Percentiles rank a stretch among this genome's conserved stretches.
Conservation (phyloP, 768 basidiomycete species). For the Chiua virens region DNA sequence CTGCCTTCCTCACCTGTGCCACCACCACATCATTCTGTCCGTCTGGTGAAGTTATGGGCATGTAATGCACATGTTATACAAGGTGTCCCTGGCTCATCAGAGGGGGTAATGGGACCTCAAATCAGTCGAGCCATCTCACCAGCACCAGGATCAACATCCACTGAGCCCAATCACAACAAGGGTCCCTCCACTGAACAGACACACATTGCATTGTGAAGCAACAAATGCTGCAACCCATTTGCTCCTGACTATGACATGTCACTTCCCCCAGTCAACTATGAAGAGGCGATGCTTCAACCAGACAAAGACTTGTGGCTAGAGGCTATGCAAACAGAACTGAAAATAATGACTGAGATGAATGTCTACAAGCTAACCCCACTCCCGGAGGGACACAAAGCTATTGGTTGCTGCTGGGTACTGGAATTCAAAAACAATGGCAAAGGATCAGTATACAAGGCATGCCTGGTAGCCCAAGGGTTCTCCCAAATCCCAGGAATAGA, state of each 20-base stretch:
- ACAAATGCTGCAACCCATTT: background rate
- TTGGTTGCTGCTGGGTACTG: slow-evolving; percentile 1
- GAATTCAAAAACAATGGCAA: slow-evolving; percentile 1
- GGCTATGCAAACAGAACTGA: background rate
- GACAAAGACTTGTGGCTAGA: background rate
- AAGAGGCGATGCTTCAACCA: background rate
- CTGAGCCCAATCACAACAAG: too few species aligned
- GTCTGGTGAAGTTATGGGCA: too few species aligned
- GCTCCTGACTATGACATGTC: background rate
- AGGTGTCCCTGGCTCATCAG: too few species aligned
- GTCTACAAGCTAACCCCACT: background rate
- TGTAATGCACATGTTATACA: too few species aligned
- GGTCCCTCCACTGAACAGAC: too few species aligned
- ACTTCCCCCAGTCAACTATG: background rate
- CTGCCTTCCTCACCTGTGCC: too few species aligned
- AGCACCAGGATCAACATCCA: too few species aligned
- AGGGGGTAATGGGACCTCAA: too few species aligned
- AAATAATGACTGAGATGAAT: background rate
- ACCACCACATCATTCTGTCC: too few species aligned
- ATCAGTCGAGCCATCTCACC: too few species aligned
- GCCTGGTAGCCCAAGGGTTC: slow-evolving; percentile 43
- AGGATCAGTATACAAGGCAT: slow-evolving; percentile 29
- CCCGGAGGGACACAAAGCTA: background rate
- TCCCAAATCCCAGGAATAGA: slow-evolving; percentile 38
- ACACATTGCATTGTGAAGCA: background rate